A percentile compares a stretch with the other conserved stretches of the same genome.
Conservation (phyloP, 257 asterid genomes). For the Ocimum tenuiflorum region DNA sequence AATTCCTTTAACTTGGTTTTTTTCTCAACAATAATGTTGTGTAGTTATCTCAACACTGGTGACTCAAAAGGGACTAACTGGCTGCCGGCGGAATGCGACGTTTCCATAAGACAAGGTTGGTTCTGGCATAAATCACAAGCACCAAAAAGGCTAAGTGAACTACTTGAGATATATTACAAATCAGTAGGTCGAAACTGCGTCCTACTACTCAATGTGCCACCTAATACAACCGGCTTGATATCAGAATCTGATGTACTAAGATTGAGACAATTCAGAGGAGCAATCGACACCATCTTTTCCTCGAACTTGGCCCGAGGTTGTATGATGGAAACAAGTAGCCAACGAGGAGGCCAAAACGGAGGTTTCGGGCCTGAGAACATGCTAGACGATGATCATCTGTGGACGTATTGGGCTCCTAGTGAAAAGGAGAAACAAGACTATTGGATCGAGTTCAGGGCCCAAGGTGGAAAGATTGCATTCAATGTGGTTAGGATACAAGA, state of each 20-base stretch:
- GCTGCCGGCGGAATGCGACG: constrained; percentile 95
- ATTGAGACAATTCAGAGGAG: constrained; percentile 51
- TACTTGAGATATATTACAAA: constrained; percentile 71
- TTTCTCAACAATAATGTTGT: background rate
- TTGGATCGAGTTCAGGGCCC: constrained; percentile 62
- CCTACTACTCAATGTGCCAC: constrained; percentile 79
- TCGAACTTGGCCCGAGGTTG: constrained; percentile 46
- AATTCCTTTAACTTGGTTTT: background rate
- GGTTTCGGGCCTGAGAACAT: constrained; percentile 55
- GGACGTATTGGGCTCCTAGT: constrained; percentile 86
- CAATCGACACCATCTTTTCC: constrained; percentile 52
- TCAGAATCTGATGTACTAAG: constrained; percentile 52
- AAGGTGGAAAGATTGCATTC: constrained; percentile 34
- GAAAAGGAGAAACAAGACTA: constrained; percentile 32
- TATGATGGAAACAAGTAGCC: constrained; percentile 46
- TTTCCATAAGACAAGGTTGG: constrained; percentile 80
- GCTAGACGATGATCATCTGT: constrained; percentile 61
- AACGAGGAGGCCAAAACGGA: constrained; percentile 48
- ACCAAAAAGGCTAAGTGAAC: constrained; percentile 51
- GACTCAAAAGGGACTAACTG: constrained; percentile 76
- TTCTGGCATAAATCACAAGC: constrained; percentile 80
- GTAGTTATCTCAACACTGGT: constrained; percentile 76
- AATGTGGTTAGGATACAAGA: constrained; percentile 86
- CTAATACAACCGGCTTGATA: constrained; percentile 67
- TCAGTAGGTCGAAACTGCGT: constrained; percentile 90